Conservation (phyloP, 2,329 filamentous ascomycete genomes). For the Alternaria sp. region DNA sequence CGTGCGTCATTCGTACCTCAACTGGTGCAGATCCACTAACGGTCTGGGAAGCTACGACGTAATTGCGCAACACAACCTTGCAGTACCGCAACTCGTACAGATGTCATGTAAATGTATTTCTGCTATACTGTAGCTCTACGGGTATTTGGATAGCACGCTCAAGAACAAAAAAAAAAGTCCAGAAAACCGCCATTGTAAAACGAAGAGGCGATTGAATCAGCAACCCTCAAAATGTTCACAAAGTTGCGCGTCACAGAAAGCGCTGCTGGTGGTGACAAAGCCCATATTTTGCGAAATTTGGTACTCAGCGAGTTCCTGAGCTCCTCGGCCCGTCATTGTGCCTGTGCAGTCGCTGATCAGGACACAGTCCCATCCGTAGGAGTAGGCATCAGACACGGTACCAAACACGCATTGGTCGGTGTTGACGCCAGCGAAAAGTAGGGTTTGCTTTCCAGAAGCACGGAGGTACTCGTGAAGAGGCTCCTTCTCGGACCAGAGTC, state of each 20-base stretch:
- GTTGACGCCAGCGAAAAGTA: conserved; percentile 55
- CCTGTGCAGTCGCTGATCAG: conserved; percentile 53
- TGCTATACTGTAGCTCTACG: conserved; percentile 4
- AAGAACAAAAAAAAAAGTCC: not conserved
- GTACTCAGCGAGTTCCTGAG: conserved; percentile 52
- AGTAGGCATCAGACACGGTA: conserved; percentile 54
- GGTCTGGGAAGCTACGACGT: conserved; percentile 15
- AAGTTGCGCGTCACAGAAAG: conserved; percentile 37
- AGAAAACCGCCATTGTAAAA: not conserved
- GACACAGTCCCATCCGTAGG: conserved; percentile 54
- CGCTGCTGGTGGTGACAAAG: conserved; percentile 51
- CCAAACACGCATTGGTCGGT: conserved; percentile 56
- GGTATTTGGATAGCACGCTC: conserved; percentile 15
- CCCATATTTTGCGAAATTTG: conserved; percentile 55
- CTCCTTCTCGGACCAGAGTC: conserved; percentile 52
- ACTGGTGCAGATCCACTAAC: conserved; percentile 31
- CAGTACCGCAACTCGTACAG: not conserved
- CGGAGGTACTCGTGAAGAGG: conserved; percentile 53
- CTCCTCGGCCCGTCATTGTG: conserved; percentile 52
- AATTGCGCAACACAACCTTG: conserved; percentile 18
- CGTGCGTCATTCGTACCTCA: conserved; percentile 42
- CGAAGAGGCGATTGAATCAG: not conserved
- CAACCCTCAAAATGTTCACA: conserved; percentile 9
- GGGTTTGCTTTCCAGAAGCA: conserved; percentile 52
- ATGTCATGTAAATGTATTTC: conserved; percentile 13